Evolutionary conservation across 2,329 filamentous ascomycete genomes (phyloP).

Genomic region (Fusarium tuaranense): DNA sequence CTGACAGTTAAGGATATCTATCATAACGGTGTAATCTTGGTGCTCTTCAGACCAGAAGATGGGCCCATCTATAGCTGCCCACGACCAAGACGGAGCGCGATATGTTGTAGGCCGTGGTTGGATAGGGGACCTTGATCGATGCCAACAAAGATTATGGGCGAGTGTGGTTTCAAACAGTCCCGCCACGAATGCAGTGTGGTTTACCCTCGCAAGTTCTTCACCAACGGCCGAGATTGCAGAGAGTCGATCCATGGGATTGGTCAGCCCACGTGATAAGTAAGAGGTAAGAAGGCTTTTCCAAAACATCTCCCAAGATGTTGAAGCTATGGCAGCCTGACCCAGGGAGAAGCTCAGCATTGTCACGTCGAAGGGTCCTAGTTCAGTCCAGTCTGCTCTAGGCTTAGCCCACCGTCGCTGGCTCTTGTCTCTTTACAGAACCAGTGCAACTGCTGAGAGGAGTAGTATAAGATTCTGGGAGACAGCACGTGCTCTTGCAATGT

Average conservation of each 20-base stretch:
- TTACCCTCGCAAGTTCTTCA: background rate
- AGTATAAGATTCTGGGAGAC: background rate
- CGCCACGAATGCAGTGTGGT: background rate
- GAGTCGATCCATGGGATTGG: background rate
- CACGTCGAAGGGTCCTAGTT: background rate
- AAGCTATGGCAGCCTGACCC: background rate
- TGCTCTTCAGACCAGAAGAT: background rate
- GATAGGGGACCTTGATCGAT: background rate
- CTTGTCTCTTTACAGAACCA: background rate
- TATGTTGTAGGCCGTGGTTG: background rate
- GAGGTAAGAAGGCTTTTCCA: background rate
- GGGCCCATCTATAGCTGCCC: background rate
- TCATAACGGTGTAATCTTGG: background rate
- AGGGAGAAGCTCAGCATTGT: background rate
- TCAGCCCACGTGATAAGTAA: background rate
- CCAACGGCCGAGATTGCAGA: background rate
- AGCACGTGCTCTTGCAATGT: background rate
- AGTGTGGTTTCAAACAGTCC: background rate
- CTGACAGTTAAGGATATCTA: background rate
- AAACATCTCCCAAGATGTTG: background rate
- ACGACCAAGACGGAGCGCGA: background rate
- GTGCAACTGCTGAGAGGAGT: background rate
- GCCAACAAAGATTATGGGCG: background rate
- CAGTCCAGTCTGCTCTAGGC: background rate
- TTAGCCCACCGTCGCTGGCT: background rate